These are phyloP conservation scores for Aureobasidium uvarum DNA, from an alignment of 2,329 filamentous ascomycete genomes.

Conservation along the genomic window DNA sequence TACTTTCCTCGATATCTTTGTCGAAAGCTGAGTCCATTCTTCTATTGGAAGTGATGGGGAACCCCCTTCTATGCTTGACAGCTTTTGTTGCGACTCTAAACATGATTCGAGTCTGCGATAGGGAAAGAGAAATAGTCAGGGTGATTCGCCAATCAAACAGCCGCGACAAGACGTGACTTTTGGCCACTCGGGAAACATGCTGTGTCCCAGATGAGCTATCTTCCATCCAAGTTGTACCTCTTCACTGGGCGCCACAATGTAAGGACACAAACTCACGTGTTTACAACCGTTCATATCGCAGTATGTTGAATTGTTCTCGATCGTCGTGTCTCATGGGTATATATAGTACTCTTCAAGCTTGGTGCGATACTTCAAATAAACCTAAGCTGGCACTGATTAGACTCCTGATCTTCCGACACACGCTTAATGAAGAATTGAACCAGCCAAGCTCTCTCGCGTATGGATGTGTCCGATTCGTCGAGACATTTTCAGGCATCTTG, in stretches of 20 bases:
- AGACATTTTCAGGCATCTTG: background rate
- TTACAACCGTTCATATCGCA: background rate
- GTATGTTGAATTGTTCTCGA: background rate
- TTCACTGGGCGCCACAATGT: background rate
- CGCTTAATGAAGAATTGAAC: background rate
- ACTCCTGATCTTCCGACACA: background rate
- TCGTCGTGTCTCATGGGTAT: background rate
- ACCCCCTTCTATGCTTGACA: background rate
- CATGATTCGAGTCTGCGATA: background rate
- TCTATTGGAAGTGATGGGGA: no score
- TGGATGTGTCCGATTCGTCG: no score
- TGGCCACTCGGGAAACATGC: slow-evolving; percentile 2
- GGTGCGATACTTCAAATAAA: background rate
- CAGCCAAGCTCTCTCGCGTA: background rate
- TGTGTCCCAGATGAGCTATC: background rate
- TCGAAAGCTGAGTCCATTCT: no score
- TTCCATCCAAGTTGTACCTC: background rate
- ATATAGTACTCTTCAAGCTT: background rate
- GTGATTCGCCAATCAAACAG: background rate
- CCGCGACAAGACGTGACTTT: background rate
- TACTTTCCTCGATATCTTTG: no score
- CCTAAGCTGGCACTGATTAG: no score
- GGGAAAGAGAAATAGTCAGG: background rate
- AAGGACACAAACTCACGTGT: background rate
- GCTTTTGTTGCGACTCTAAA: background rate